These are phyloP conservation scores for Cajanus cajan DNA, from an alignment of 306 rosid species.

Conservation along the genomic window DNA sequence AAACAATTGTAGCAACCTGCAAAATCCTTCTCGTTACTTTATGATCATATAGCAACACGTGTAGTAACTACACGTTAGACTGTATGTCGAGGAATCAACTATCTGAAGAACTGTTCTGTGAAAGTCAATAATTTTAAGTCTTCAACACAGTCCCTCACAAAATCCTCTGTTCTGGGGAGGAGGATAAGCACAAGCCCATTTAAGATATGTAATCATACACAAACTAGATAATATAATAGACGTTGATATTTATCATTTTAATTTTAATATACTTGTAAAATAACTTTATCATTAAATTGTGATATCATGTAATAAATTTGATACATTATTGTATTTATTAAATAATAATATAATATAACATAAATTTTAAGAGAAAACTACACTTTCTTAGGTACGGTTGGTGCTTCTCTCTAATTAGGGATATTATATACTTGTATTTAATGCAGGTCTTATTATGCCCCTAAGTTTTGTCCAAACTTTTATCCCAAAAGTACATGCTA, in stretches of 20 bases:
- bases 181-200: background rate
- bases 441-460: no score
- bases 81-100: constrained; percentile 10
- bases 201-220: background rate
- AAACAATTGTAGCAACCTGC: constrained; percentile 93
- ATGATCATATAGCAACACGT: background rate
- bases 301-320: background rate
- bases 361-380: no score
- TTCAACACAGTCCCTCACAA: background rate
- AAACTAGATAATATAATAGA: background rate
- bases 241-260: background rate
- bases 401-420: no score
- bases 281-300: background rate
- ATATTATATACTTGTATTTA: no score
- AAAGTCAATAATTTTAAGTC: background rate
- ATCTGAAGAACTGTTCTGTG: background rate
- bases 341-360: background rate
- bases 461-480: no score
- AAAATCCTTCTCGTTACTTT: constrained; percentile 17
- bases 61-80: background rate
- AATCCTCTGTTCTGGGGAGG: background rate
- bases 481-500: background rate
- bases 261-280: background rate
- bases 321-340: background rate
- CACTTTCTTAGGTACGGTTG: no score